These are phyloP conservation scores for Vachellia pachyceras DNA, from an alignment of 306 rosid genomes.

Conservation along the genomic window DNA sequence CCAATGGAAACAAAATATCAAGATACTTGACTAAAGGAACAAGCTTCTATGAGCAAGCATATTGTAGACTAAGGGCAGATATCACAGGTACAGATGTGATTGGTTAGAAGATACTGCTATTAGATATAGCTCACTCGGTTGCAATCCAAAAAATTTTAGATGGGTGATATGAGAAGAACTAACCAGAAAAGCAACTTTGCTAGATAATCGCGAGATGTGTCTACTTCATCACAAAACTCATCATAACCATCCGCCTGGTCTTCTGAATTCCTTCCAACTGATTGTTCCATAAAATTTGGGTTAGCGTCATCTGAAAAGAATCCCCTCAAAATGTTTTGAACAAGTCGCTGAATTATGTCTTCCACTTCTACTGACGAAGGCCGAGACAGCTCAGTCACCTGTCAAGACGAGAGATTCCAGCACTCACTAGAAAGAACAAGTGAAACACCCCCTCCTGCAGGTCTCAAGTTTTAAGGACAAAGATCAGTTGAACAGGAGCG, in stretches of 20 bases:
- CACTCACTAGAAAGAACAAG: background rate
- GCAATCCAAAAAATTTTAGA: background rate
- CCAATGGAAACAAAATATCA: slow-evolving; percentile 35
- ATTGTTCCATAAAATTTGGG: slow-evolving; percentile 53
- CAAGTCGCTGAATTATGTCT: slow-evolving; percentile 90
- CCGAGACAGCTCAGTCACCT: slow-evolving; percentile 84
- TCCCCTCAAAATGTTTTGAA: slow-evolving; percentile 65
- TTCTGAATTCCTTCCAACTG: slow-evolving; percentile 48
- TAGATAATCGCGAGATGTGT: slow-evolving; percentile 88
- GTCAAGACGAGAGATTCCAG: slow-evolving; percentile 33
- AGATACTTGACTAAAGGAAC: background rate
- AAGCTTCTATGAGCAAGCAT: too few relatives aligned
- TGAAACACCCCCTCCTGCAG: background rate
- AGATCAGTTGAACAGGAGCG: background rate
- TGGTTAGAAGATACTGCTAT: background rate
- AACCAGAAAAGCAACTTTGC: slow-evolving; percentile 98
- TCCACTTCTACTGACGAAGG: slow-evolving; percentile 87
- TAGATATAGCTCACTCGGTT: background rate
- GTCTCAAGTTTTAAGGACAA: background rate
- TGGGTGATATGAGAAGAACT: slow-evolving; percentile 43
- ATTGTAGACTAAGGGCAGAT: background rate
- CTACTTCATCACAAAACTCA: slow-evolving; percentile 56
- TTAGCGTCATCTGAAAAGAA: slow-evolving; percentile 63
- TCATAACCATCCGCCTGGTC: slow-evolving; percentile 43
- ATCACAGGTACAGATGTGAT: slow-evolving; percentile 8